These are phyloP conservation scores for Suhomyces bokatorum DNA, from an alignment of 1,139 yeast genomes.

Conservation along the genomic window DNA sequence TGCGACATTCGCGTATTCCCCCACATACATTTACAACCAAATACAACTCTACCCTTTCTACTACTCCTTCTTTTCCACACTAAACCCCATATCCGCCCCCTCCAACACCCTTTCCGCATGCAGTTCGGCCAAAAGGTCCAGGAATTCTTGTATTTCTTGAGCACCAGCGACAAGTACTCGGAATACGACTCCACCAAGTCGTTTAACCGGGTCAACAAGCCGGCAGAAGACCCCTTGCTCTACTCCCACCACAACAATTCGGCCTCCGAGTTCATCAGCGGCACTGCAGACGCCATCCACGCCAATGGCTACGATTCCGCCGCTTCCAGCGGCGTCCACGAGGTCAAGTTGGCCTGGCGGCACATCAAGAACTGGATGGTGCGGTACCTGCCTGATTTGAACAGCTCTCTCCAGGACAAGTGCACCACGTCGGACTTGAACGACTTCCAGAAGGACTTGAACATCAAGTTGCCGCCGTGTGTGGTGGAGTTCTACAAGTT, in stretches of 20 bases:
- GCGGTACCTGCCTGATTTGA: slow-evolving; percentile 55
- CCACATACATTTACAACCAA: neutral
- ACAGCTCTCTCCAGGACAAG: slow-evolving; percentile 58
- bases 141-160: slow-evolving; percentile 63
- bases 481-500: slow-evolving; percentile 58
- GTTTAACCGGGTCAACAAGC: slow-evolving; percentile 46
- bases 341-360: slow-evolving; percentile 66
- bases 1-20: slow-evolving; percentile 3
- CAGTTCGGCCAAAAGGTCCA: slow-evolving; percentile 36
- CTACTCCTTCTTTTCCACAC: neutral
- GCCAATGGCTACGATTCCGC: slow-evolving; percentile 7
- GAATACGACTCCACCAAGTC: slow-evolving; percentile 59
- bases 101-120: slow-evolving; percentile 20
- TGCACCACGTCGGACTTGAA: slow-evolving; percentile 62
- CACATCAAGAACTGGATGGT: slow-evolving; percentile 64
- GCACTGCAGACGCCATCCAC: neutral
- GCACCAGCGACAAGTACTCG: slow-evolving; percentile 68
- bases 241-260: slow-evolving; percentile 34
- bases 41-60: neutral
- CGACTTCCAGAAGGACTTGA: slow-evolving; percentile 66
- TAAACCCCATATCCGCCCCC: neutral
- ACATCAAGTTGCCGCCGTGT: slow-evolving; percentile 56
- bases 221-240: slow-evolving; percentile 39
- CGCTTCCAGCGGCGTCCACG: slow-evolving; percentile 53
- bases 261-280: slow-evolving; percentile 20